phyloP scores from a whole-genome alignment of 2,329 filamentous ascomycete genomes.

The Penicillium paneum region DNA sequence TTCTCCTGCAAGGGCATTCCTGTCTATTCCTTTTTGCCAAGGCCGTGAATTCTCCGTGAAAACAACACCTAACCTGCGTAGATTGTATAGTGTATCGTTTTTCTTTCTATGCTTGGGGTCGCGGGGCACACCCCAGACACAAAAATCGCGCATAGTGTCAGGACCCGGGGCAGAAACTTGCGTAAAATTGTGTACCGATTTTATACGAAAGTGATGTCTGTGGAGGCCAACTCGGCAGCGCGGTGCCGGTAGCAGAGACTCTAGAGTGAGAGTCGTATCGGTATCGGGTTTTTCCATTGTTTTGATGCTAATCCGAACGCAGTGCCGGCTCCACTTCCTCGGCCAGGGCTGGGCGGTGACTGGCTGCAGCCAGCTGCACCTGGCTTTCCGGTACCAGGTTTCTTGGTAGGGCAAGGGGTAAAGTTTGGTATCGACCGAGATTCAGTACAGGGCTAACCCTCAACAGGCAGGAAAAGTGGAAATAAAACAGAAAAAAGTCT shows the following conservation, averaged over 20 bases:
- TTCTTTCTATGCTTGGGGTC: constrained; percentile 4
- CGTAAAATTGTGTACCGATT: constrained; percentile 6
- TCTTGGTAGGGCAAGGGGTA: constrained; percentile 14
- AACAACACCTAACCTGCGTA: neutral
- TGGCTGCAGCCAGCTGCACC: constrained; percentile 4
- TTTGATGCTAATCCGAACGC: constrained; percentile 1
- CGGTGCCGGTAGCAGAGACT: constrained; percentile 17
- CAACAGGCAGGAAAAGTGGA: neutral
- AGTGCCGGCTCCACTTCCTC: neutral
- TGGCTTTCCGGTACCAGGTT: constrained; percentile 2
- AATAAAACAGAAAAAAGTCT: constrained; percentile 1
- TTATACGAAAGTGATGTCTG: constrained; percentile 11
- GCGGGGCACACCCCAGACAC: constrained; percentile 8
- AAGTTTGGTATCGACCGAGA: constrained; percentile 6
- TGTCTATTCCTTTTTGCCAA: constrained; percentile 4
- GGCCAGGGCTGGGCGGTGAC: neutral
- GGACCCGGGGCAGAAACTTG: constrained; percentile 10
- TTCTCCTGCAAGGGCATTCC: constrained; percentile 20
- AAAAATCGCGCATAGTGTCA: constrained; percentile 30
- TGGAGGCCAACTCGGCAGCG: constrained; percentile 22
- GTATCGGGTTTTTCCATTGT: constrained; percentile 4
- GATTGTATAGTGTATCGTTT: constrained; percentile 4
- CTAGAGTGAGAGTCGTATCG: constrained; percentile 2
- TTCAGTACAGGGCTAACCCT: neutral
- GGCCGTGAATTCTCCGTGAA: constrained; percentile 16